Evolutionary conservation across 768 basidiomycete species (phyloP), one percentile per base, ranked within the genome.

Genomic region (Termitomyces sp.): DNA sequence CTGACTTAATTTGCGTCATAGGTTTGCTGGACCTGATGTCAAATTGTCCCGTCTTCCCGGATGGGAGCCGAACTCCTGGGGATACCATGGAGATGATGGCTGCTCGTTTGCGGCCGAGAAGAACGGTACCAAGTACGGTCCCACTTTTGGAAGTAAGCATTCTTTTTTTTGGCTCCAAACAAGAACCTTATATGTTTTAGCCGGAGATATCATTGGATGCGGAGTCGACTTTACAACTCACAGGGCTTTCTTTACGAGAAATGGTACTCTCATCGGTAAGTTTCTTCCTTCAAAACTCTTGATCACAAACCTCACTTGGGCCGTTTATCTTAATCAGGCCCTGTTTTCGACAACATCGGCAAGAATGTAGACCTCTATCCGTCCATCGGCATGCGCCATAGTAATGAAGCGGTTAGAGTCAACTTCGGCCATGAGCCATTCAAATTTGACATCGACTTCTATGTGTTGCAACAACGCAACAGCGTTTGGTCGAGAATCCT

Each of bases 71-170:
- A 83, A 85, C 63, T 94, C 92, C 6, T 96, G 93, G 91, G 94
- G 93, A 56, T 96, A 94, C 71, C 90, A 94, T 67, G 93, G 90
- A n/a, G 92, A 95, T 66, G 93, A 92, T 68, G 94, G 94, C 6
- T 84, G 80, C 60, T 80, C 88, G 2, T 93, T 91, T 73, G 85
- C 89, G 28, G 84, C 86, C 6, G 88, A 91, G 61, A 87, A 83
- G 71, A 85, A 80, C 36, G 92, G 91, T 33, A 80, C 81, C 51
- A 75, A 82, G 16, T 97, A 89, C 74, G 91, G 92, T 9, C 87
- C 89, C 48, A 84, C 83, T 0, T 98, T 90, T 71, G 88, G 91
- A 67, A 87, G 94, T 94, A 72, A 70, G 87, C 78, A 18, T 32
- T 6, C 15, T 20, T 42, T 38, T 55, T 62, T 42, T 33, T 24